These are phyloP conservation scores for Takashimella koratensis DNA, from an alignment of 1,284 basidiomycete species.

Conservation along the genomic window DNA sequence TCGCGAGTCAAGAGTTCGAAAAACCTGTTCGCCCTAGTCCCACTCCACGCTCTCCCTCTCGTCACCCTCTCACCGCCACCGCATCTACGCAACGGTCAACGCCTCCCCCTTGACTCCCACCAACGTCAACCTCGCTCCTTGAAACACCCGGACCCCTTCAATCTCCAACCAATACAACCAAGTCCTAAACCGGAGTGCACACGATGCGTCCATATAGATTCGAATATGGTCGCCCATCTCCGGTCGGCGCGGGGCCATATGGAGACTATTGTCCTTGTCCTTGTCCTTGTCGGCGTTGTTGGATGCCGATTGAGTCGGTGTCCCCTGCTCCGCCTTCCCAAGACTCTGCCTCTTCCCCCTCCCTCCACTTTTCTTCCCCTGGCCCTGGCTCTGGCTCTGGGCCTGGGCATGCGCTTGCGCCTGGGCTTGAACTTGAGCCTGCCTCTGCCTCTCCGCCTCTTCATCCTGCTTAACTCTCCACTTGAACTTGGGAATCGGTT, in stretches of 20 bases:
- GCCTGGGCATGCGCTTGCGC: no score
- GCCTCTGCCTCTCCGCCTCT: neutral
- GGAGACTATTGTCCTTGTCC: neutral
- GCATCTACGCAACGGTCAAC: constrained; percentile 25
- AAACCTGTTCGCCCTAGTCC: neutral
- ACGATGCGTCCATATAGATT: constrained; percentile 32
- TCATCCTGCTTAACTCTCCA: constrained; percentile 5
- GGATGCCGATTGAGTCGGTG: neutral
- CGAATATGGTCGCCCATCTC: constrained; percentile 42
- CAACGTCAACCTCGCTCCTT: constrained; percentile 27
- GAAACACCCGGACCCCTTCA: constrained; percentile 15
- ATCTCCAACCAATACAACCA: constrained; percentile 27
- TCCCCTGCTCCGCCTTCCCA: neutral
- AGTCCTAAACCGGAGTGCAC: constrained; percentile 31
- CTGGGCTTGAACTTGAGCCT: neutral
- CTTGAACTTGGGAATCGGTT: neutral
- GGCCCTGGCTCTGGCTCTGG: neutral
- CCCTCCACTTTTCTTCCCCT: neutral
- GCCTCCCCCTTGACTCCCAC: constrained; percentile 36
- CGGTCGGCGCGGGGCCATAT: constrained; percentile 9
- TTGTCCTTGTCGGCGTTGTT: no score
- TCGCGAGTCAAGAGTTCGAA: no score
- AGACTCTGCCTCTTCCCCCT: neutral
- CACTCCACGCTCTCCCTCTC: no score
- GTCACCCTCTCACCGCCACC: neutral